Evolutionary conservation across 2,329 filamentous ascomycete genomes (phyloP).

Genomic region (Gaeumannomyces tritici): DNA sequence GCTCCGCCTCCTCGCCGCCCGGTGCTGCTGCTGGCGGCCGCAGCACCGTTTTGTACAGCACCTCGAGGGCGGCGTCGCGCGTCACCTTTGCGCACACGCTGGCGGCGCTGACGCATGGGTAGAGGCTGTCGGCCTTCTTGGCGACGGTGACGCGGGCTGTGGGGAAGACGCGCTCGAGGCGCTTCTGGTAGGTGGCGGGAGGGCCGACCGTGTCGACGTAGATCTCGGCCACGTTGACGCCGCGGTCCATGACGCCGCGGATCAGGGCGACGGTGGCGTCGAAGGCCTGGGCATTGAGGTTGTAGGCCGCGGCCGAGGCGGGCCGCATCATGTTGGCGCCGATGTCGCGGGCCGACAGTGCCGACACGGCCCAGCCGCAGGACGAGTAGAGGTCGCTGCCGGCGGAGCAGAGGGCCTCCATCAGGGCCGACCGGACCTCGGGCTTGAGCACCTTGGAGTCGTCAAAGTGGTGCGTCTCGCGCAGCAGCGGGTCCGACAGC

Average conservation of each 20-base stretch:
- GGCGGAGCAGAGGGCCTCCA: conserved; percentile 54
- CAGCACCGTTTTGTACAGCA: conserved; percentile 53
- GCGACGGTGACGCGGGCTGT: conserved; percentile 65
- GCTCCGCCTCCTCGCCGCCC: conserved; percentile 18
- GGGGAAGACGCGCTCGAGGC: conserved; percentile 77
- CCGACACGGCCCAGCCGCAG: conserved; percentile 77
- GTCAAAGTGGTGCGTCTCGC: conserved; percentile 75
- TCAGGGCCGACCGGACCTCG: conserved; percentile 62
- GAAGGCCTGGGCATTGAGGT: conserved; percentile 92
- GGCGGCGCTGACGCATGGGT: conserved; percentile 86
- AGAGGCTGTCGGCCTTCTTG: conserved; percentile 88
- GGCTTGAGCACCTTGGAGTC: conserved; percentile 90
- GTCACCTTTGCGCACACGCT: conserved; percentile 96
- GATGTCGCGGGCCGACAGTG: conserved; percentile 79
- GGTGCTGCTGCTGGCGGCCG: conserved; percentile 13
- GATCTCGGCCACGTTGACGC: conserved; percentile 78
- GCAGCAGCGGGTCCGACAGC: conserved; percentile 63
- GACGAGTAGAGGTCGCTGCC: conserved; percentile 33
- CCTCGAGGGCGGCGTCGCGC: conserved; percentile 78
- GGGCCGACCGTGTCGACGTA: conserved; percentile 93
- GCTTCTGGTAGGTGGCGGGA: conserved; percentile 74
- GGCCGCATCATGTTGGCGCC: conserved; percentile 66
- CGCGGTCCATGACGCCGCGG: conserved; percentile 60
- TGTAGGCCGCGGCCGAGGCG: conserved; percentile 52
- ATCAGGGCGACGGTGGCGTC: conserved; percentile 84